phyloP scores from a whole-genome alignment of 257 asterid genomes.

The Scutellaria baicalensis region DNA sequence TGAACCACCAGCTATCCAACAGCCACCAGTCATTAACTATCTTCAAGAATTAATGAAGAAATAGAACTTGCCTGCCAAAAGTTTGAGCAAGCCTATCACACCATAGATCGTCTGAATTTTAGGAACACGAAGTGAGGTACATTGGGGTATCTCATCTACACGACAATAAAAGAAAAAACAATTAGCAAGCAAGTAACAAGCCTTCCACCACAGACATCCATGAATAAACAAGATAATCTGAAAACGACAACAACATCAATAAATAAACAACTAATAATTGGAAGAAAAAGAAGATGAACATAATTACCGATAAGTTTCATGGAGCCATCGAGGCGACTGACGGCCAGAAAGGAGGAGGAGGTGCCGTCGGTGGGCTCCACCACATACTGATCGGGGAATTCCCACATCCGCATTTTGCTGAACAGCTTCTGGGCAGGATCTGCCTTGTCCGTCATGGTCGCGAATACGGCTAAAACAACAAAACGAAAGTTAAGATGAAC shows the following conservation, averaged over 20 bases:
- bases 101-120: constrained; percentile 77
- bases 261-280: neutral
- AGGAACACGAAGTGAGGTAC: constrained; percentile 75
- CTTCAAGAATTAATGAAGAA: neutral
- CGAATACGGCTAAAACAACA: constrained; percentile 9
- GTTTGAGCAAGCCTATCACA: constrained; percentile 80
- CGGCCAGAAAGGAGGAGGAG: constrained; percentile 47
- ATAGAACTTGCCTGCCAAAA: constrained; percentile 64
- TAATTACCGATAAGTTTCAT: constrained; percentile 51
- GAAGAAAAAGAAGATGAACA: neutral
- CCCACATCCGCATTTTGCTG: constrained; percentile 87
- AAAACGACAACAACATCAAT: neutral
- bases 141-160: constrained; percentile 67
- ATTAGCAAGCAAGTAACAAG: neutral
- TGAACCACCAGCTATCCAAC: neutral
- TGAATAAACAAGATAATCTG: neutral
- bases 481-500: neutral
- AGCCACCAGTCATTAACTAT: neutral
- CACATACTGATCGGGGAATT: constrained; percentile 82
- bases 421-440: constrained; percentile 69
- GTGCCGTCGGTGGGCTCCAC: constrained; percentile 92
- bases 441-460: constrained; percentile 61
- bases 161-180: neutral
- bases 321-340: constrained; percentile 79
- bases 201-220: neutral